Evolutionary conservation across 352 stramenopile species (phyloP), one percentile per base, ranked within the genome.

Genomic region (Phytophthora vignae): DNA sequence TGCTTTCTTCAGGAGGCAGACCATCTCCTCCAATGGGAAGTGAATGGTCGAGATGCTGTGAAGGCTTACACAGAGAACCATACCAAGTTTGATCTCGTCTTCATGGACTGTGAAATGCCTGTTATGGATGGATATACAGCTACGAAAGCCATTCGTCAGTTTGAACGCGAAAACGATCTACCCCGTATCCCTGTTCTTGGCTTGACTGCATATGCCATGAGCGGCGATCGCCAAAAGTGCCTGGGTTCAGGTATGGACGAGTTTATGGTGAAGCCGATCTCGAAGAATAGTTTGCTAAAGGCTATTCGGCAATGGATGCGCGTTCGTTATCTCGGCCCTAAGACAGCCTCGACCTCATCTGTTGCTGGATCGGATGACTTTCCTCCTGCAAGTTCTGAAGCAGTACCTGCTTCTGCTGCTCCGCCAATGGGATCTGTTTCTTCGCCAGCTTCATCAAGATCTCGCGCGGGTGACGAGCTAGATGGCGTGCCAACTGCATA

Each of bases 81-180:
- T 29, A 64, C 71, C 22, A 79, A 85, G 49, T 94, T 87, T 64
- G 83, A 91, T 29, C 42, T 93, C 49, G 78, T 94, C 40, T 91
- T 93, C 62, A 94, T 94, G 87, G 87, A 94, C 62, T 92, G 85
- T 57, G 87, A 94, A 62, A 94, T 94, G 87, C 87, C 87, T 21
- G 78, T 93, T 17, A 93, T 94, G 87, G 83, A 94, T 63, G 87
- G 87, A 9, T 94, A 94, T 64, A 78, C 83, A 7, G 87, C 87
- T n/a, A 91, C 87, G 0, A 74, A 71, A 40, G 62, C 72, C 21
- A 92, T 93, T 55, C 84, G 86, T 12, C 64, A 91, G 57, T 91
- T 87, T 61, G 86, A 91, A 50, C 55, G 42, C n/a, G 83, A 91
- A n/a, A 84, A 90, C 48, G 60, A 83, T 19, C 68, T 92, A 11